phyloP scores from a whole-genome alignment of 176 grass and related monocot species.

The Paspalum notatum region DNA sequence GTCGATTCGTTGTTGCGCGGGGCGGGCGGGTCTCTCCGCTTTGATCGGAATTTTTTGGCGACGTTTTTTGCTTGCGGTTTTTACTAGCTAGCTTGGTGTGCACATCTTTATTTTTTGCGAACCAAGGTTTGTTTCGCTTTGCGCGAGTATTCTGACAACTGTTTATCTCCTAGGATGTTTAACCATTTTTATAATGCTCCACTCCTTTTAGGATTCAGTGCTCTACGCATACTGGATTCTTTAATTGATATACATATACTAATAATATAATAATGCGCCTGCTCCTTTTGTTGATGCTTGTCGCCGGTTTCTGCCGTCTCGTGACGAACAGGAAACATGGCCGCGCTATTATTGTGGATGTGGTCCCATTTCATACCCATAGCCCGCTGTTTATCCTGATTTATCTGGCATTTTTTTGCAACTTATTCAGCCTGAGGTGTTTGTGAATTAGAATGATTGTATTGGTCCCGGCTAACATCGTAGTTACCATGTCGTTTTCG shows the following conservation, averaged over 20 bases:
- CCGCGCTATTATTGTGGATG: slow-evolving; percentile 1
- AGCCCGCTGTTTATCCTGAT: background rate
- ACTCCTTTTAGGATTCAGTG: slow-evolving; percentile 30
- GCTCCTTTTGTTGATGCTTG: background rate
- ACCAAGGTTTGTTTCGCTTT: background rate
- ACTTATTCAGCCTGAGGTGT: background rate
- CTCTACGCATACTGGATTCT: slow-evolving; percentile 2
- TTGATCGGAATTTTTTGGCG: background rate
- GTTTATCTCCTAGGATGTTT: slow-evolving; percentile 39
- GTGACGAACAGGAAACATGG: background rate
- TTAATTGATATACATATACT: background rate
- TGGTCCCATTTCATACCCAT: background rate
- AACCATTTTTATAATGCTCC: background rate
- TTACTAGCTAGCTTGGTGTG: background rate
- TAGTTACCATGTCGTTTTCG: slow-evolving; percentile 10
- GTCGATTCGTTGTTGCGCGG: background rate
- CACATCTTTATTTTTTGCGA: background rate
- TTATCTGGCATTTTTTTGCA: background rate
- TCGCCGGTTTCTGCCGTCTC: background rate
- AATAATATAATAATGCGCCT: background rate
- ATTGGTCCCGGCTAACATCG: background rate
- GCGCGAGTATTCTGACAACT: background rate
- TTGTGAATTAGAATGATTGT: background rate
- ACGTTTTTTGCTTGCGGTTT: background rate
- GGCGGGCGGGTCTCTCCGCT: background rate